Conservation (phyloP, 1,284 basidiomycete species). For the Rhodotorula sp. region DNA sequence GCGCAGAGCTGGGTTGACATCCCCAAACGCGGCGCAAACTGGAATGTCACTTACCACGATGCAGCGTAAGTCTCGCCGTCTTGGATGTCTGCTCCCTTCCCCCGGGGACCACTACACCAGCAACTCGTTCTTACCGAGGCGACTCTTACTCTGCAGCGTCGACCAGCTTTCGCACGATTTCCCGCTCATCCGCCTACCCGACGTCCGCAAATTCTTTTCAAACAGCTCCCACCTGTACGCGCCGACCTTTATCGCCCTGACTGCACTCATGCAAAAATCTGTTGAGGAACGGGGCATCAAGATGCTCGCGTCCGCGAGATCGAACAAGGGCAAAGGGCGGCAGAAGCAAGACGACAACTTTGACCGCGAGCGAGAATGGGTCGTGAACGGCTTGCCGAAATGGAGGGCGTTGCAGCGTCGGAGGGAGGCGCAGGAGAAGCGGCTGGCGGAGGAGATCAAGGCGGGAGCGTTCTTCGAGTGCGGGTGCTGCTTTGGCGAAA, state of each 20-base stretch:
- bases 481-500: slow-evolving; percentile 44
- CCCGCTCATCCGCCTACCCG: slow-evolving; percentile 16
- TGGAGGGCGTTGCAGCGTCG: background rate
- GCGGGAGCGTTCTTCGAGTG: slow-evolving; percentile 43
- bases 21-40: background rate
- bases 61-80: background rate
- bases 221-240: slow-evolving; percentile 20
- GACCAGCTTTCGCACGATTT: slow-evolving; percentile 28
- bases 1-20: background rate
- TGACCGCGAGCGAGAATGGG: slow-evolving; percentile 32
- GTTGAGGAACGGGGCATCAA: slow-evolving; percentile 13
- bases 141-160: slow-evolving; percentile 9
- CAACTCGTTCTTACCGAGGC: no score
- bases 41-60: background rate
- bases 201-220: slow-evolving; percentile 20
- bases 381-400: background rate
- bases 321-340: slow-evolving; percentile 20
- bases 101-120: background rate
- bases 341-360: slow-evolving; percentile 13
- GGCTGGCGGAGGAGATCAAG: slow-evolving; percentile 30
- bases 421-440: background rate
- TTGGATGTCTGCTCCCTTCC: no score
- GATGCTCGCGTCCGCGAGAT: slow-evolving; percentile 1
- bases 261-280: background rate
- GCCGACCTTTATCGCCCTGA: slow-evolving; percentile 18